Evolutionary conservation across 768 basidiomycete species (phyloP).

Genomic region (Gymnopilus dilepis): DNA sequence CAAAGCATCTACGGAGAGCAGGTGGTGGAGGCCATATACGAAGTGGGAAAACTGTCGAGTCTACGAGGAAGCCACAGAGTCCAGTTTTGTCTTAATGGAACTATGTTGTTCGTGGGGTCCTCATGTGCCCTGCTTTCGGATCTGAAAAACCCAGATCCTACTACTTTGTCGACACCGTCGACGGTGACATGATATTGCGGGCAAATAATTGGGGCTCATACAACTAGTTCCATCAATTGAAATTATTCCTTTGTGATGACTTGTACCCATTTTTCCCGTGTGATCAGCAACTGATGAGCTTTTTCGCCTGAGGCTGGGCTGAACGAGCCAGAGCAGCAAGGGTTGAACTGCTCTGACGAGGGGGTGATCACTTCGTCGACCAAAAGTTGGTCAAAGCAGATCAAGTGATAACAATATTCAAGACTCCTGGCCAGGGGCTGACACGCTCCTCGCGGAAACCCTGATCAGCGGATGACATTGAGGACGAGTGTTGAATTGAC

Average conservation of each 20-base stretch:
- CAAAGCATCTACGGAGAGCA: slow-evolving; percentile 15
- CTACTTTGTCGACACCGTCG: slow-evolving; percentile 13
- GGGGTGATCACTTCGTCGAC: background rate
- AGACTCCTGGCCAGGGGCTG: background rate
- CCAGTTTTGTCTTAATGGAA: slow-evolving; percentile 25
- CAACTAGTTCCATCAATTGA: background rate
- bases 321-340: background rate
- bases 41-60: slow-evolving; percentile 25
- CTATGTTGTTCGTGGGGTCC: slow-evolving; percentile 24
- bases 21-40: slow-evolving; percentile 23
- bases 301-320: background rate
- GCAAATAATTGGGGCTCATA: slow-evolving; percentile 9
- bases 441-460: background rate
- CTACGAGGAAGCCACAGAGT: slow-evolving; percentile 16
- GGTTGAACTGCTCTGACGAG: background rate
- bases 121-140: slow-evolving; percentile 21
- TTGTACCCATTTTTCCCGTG: no score
- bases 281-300: background rate
- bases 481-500: background rate
- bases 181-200: slow-evolving; percentile 14
- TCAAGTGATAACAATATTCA: background rate
- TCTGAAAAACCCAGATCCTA: background rate
- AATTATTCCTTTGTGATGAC: background rate
- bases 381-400: background rate
- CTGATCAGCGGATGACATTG: background rate